Conservation (phyloP, 495 filamentous ascomycete genomes). For the Lentithecium fluviatile region DNA sequence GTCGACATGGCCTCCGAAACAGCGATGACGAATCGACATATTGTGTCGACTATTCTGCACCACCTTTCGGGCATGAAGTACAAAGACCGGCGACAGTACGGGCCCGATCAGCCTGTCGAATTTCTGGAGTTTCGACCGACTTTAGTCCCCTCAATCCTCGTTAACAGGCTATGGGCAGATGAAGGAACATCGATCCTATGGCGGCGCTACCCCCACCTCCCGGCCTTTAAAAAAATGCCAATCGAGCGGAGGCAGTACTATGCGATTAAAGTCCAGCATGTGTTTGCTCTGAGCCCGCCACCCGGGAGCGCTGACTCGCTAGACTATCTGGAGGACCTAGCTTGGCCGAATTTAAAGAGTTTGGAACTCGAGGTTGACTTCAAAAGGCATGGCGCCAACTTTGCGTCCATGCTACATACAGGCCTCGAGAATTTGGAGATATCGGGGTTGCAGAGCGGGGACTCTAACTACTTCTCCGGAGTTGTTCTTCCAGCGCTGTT, state of each 20-base stretch:
- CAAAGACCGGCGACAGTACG: conserved; percentile 21
- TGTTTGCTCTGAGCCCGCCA: conserved; percentile 24
- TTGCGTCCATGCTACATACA: conserved; percentile 19
- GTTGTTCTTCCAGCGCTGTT: conserved; percentile 21
- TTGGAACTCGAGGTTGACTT: conserved; percentile 32
- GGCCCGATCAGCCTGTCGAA: conserved; percentile 24
- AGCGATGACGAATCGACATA: conserved; percentile 12
- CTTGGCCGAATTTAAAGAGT: conserved; percentile 26
- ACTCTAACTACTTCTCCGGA: conserved; percentile 10
- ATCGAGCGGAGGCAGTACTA: conserved; percentile 27
- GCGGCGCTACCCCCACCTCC: conserved; percentile 32
- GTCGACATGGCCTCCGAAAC: conserved; percentile 11
- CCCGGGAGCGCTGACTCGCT: background rate
- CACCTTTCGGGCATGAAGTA: conserved; percentile 31
- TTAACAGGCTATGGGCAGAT: conserved; percentile 30
- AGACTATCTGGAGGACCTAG: conserved; percentile 17
- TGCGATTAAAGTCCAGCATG: conserved; percentile 30
- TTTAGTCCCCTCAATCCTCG: conserved; percentile 28
- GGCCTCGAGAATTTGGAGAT: conserved; percentile 27
- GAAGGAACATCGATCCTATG: conserved; percentile 30
- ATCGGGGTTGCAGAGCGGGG: conserved; percentile 18
- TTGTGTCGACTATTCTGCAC: conserved; percentile 25
- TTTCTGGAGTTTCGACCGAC: conserved; percentile 35
- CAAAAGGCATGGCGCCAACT: conserved; percentile 18
- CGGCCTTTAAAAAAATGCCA: conserved; percentile 22